Evolutionary conservation across 208 protist species (phyloP), one percentile per base, ranked within the genome.

Genomic region (Strigomonas culicis): DNA sequence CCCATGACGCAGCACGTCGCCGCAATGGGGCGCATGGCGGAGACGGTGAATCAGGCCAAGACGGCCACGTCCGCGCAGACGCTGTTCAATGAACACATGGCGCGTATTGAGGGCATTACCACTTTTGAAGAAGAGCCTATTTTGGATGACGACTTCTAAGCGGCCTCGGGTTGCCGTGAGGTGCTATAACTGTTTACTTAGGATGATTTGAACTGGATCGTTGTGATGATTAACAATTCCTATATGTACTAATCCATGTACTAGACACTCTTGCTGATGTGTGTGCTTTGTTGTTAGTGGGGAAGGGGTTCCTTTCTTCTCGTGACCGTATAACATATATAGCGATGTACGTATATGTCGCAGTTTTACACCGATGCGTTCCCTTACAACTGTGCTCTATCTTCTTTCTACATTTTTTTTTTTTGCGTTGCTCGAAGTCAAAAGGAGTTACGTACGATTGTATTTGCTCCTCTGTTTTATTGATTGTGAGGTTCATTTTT

Each of bases 11-110:
- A 91, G 63, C 90, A 88, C 70, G 68, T 93, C 30, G 90, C 85
- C 22, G 60, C 85, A 0, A 91, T 96, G 87, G 90, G 90, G 15
- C 79, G 90, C 61, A 96, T 96, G 90, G 55, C 80, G 1, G 85
- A 92, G 56, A 96, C 86, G 21, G 86, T 94, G 60, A 74, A 72
- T n/a, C 86, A 96, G 73, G 69, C 75, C 0, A 80, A 79, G 39
- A 86, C 75, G 0, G 64, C 75, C 4, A 67, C 80, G 0, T 85
- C 85, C 1, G 59, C 70, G 39, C 90, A 96, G 63, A 79, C 60
- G 8, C 70, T 94, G 11, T 84, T 96, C 27, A 82, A 85, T 52
- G 90, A 96, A 58, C 84, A 93, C 55, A 71, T 96, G 39, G 63
- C 86, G 1, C 75, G 80, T 28, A 72, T 84, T 6, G 90, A 96